A percentile compares a stretch with the other conserved stretches of the same genome.
These are phyloP conservation scores for Torulaspora indica DNA, from an alignment of 805 yeast genomes.

Conservation along the genomic window DNA sequence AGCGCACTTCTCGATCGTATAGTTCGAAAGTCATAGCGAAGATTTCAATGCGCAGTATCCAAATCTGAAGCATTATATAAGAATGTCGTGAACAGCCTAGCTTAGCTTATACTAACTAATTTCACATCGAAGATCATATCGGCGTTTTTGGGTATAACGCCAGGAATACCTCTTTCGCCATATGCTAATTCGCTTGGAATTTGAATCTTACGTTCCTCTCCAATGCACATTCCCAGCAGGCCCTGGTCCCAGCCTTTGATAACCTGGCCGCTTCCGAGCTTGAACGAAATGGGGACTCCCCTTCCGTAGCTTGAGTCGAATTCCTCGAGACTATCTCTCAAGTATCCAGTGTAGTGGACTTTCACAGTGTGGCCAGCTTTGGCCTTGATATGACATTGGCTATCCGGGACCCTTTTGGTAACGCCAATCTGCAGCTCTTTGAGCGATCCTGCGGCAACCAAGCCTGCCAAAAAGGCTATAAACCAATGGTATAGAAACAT, in stretches of 20 bases:
- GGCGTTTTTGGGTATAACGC: conserved; percentile 73
- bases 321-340: conserved; percentile 55
- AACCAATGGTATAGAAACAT: conserved; percentile 8
- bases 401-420: conserved; percentile 44
- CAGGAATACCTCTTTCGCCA: conserved; percentile 72
- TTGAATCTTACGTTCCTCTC: conserved; percentile 73
- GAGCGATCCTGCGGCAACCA: conserved; percentile 25
- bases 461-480: conserved; percentile 1
- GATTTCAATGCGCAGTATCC: no score
- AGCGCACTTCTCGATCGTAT: background rate
- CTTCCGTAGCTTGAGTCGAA: conserved; percentile 72
- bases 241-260: conserved; percentile 93
- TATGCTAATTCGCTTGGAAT: conserved; percentile 79
- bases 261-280: conserved; percentile 74
- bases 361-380: conserved; percentile 59
- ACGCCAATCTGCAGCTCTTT: conserved; percentile 39
- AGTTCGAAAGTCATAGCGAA: background rate
- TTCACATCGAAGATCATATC: conserved; percentile 45
- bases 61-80: background rate
- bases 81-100: background rate
- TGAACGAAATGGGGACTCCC: conserved; percentile 62
- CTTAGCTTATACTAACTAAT: conserved; percentile 20
- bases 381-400: conserved; percentile 55
- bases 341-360: conserved; percentile 75
- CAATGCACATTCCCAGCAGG: conserved; percentile 74